These are phyloP conservation scores for Priceomyces melissophilus DNA, from an alignment of 805 yeast species.

Conservation along the genomic window DNA sequence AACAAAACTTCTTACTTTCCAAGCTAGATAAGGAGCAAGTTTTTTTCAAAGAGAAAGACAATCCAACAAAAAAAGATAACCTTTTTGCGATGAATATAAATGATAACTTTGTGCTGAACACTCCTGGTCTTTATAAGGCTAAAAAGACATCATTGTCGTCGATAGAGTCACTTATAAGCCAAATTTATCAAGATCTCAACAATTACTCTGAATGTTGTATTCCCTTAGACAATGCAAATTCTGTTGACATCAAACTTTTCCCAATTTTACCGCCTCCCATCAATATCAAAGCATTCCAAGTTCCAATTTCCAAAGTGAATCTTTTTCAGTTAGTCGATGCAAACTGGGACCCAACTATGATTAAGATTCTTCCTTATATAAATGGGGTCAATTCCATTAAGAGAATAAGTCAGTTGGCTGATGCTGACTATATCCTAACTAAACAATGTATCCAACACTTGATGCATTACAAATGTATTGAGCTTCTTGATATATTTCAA, in stretches of 20 bases:
- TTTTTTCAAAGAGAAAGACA: slow-evolving; percentile 33
- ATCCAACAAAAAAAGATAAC: slow-evolving; percentile 5
- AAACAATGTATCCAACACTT: slow-evolving; percentile 87
- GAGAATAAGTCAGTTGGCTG: slow-evolving; percentile 72
- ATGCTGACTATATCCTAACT: slow-evolving; percentile 75
- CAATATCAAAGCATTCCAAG: slow-evolving; percentile 73
- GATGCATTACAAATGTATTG: slow-evolving; percentile 83
- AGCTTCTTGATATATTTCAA: slow-evolving; percentile 83
- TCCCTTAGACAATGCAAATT: slow-evolving; percentile 84
- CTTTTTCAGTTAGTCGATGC: slow-evolving; percentile 73
- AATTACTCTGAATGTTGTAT: slow-evolving; percentile 95
- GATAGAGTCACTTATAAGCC: slow-evolving; percentile 77
- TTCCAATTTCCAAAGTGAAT: slow-evolving; percentile 86
- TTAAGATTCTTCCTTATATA: slow-evolving; percentile 78
- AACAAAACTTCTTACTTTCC: slow-evolving; percentile 77
- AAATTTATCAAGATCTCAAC: slow-evolving; percentile 90
- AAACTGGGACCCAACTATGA: slow-evolving; percentile 97
- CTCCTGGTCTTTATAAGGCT: slow-evolving; percentile 36
- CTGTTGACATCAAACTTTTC: slow-evolving; percentile 89
- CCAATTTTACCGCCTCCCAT: slow-evolving; percentile 86
- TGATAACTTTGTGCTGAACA: slow-evolving; percentile 11
- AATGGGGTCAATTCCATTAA: slow-evolving; percentile 85
- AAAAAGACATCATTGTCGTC: slow-evolving; percentile 34
- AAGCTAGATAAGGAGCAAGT: slow-evolving; percentile 37
- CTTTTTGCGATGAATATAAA: slow-evolving; percentile 8